Evolutionary conservation across 2,329 filamentous ascomycete species (phyloP), one percentile per base, ranked within the genome.

Genomic region (Ustulina deusta): DNA sequence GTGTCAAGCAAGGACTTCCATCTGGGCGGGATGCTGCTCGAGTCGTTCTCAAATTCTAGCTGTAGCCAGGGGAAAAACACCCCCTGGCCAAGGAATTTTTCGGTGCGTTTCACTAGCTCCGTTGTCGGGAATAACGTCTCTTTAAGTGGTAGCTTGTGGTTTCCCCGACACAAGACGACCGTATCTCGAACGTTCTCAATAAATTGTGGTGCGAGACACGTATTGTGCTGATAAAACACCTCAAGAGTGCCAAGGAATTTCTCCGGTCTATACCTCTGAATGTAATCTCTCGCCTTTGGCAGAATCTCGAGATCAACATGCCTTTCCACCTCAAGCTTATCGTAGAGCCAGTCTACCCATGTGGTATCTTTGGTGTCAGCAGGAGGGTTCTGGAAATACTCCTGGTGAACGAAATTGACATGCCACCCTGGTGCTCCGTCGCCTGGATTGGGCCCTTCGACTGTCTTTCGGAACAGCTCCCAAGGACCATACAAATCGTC

Each of bases 11-110:
- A 17, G 0, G n/a, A 52, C 54, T 63, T 66, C 67, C 69, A 70
- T 6, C 5, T 29, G 4, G 13, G 27, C 0, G 65, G 67, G 11
- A 68, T 65, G 9, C 20, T 22, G 11, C 67, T 59, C 6, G 15
- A 34, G 15, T 20, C 20, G 2, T 25, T 29, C 11, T 57, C 32
- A 0, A 34, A 38, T 6, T 71, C 66, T 27, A 70, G 1, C 54
- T 54, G 52, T 7, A 74, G 57, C 72, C 69, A 74, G n/a, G 72
- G 72, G 34, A 74, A 73, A 48, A 63, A 65, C 1, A 52, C 65
- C 4, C 38, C 48, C 0, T 46, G 32, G 20, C 65, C 65, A 34
- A 72, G 22, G 38, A 66, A 74, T 13, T 48, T 68, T 6, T 65
- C 38, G 11, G 69, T 68, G 0, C 51, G 61, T 3, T 1, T 22